Conservation (phyloP, 2,329 filamentous ascomycete genomes). For the Mycosphaerella arachidis region DNA sequence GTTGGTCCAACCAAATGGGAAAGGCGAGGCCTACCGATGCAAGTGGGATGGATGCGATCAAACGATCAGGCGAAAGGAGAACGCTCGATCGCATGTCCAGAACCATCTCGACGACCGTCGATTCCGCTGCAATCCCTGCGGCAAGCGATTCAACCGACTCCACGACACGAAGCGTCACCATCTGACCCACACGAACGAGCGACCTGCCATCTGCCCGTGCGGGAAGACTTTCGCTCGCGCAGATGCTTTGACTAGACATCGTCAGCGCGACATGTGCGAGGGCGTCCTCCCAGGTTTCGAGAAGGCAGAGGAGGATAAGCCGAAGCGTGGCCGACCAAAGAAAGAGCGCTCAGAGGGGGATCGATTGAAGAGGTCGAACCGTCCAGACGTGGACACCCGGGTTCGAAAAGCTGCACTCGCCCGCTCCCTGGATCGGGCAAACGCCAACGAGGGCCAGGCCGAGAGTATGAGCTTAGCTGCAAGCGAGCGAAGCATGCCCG, state of each 20-base stretch:
- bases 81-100: constrained; percentile 97
- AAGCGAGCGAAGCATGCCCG: constrained; percentile 31
- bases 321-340: constrained; percentile 62
- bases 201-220: constrained; percentile 91
- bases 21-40: constrained; percentile 45
- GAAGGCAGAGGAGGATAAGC: constrained; percentile 55
- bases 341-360: constrained; percentile 47
- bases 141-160: constrained; percentile 93
- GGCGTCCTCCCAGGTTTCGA: constrained; percentile 77
- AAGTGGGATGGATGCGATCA: constrained; percentile 70
- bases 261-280: constrained; percentile 93
- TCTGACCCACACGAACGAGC: constrained; percentile 94
- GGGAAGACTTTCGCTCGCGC: constrained; percentile 93
- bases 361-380: constrained; percentile 17
- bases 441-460: constrained; percentile 11
- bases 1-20: constrained; percentile 44
- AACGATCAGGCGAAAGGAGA: constrained; percentile 93
- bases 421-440: constrained; percentile 37
- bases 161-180: constrained; percentile 96
- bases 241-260: constrained; percentile 88
- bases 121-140: constrained; percentile 87
- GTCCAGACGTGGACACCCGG: constrained; percentile 54
- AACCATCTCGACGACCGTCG: constrained; percentile 96
- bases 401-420: constrained; percentile 54
- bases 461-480: constrained; percentile 26